Evolutionary conservation across 176 grass and related monocot genomes (phyloP).

Genomic region (Oryza meyeriana): DNA sequence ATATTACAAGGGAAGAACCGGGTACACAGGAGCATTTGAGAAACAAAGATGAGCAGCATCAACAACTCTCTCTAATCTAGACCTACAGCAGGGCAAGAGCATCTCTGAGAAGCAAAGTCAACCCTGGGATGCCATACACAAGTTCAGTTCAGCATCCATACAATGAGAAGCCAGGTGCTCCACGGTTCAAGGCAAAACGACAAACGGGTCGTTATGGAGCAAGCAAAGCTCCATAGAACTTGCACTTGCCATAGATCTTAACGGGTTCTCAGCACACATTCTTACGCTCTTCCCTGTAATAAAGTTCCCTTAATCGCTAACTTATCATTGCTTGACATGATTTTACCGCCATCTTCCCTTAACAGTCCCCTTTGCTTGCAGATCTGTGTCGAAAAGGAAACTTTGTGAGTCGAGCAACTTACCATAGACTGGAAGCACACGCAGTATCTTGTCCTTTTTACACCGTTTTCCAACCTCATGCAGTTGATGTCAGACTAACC

Average conservation of each 20-base stretch:
- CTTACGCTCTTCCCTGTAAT: background rate
- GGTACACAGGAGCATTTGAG: background rate
- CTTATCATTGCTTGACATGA: slow-evolving; percentile 20
- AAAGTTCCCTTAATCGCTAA: background rate
- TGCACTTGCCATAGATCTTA: slow-evolving; percentile 18
- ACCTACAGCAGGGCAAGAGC: background rate
- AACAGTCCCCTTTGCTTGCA: slow-evolving; percentile 5
- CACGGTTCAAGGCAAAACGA: background rate
- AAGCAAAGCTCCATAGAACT: background rate
- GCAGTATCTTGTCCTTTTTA: background rate
- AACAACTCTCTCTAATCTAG: background rate
- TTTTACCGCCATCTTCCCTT: background rate
- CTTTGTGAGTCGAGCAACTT: slow-evolving; percentile 48
- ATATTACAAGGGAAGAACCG: background rate
- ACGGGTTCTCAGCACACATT: background rate
- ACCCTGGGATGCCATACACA: background rate
- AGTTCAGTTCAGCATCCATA: slow-evolving; percentile 18
- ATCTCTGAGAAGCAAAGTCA: background rate
- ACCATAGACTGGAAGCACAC: slow-evolving; percentile 27
- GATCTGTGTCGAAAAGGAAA: slow-evolving; percentile 62
- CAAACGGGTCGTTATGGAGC: background rate
- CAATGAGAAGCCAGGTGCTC: background rate
- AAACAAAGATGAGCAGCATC: background rate
- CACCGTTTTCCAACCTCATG: slow-evolving; percentile 40
- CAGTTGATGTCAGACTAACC: slow-evolving; percentile 60